These are phyloP conservation scores for Ascocoryne sarcoides DNA, from an alignment of 2,329 filamentous ascomycete genomes.

Conservation along the genomic window DNA sequence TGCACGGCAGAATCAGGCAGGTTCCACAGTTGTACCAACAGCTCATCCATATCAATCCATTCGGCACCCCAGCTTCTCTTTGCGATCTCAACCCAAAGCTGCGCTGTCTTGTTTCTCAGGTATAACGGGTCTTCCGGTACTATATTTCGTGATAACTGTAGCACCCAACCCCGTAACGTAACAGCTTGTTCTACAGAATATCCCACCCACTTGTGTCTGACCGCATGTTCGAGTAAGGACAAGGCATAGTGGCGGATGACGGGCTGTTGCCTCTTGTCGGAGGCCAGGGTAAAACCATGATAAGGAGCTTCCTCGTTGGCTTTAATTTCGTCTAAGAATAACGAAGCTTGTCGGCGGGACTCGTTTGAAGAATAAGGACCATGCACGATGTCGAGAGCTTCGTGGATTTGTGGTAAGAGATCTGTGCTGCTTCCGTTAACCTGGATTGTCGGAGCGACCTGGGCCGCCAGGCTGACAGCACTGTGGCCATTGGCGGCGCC, in stretches of 20 bases:
- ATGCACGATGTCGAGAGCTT: slow-evolving; percentile 83
- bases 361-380: slow-evolving; percentile 72
- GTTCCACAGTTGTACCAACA: slow-evolving; percentile 79
- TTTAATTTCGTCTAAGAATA: slow-evolving; percentile 82
- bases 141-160: slow-evolving; percentile 67
- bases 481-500: slow-evolving; percentile 10
- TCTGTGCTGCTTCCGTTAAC: slow-evolving; percentile 34
- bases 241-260: slow-evolving; percentile 90
- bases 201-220: slow-evolving; percentile 75
- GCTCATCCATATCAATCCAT: slow-evolving; percentile 90
- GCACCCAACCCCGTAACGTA: slow-evolving; percentile 65
- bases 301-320: slow-evolving; percentile 68
- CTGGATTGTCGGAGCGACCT: slow-evolving; percentile 14
- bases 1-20: slow-evolving; percentile 49
- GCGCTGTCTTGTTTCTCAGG: slow-evolving; percentile 85
- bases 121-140: slow-evolving; percentile 68
- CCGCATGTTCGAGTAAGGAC: slow-evolving; percentile 80
- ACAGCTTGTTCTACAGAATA: slow-evolving; percentile 60
- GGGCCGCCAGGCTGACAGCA: neutral
- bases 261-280: slow-evolving; percentile 63
- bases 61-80: slow-evolving; percentile 88
- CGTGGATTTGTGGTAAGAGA: slow-evolving; percentile 61
- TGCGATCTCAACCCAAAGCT: slow-evolving; percentile 89
- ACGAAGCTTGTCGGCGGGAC: slow-evolving; percentile 70
- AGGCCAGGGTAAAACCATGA: slow-evolving; percentile 76